Percentiles rank a stretch among this genome's conserved stretches.
These are phyloP conservation scores for Exophiala phaeomuriformis DNA, from an alignment of 2,329 filamentous ascomycete species.

Conservation along the genomic window DNA sequence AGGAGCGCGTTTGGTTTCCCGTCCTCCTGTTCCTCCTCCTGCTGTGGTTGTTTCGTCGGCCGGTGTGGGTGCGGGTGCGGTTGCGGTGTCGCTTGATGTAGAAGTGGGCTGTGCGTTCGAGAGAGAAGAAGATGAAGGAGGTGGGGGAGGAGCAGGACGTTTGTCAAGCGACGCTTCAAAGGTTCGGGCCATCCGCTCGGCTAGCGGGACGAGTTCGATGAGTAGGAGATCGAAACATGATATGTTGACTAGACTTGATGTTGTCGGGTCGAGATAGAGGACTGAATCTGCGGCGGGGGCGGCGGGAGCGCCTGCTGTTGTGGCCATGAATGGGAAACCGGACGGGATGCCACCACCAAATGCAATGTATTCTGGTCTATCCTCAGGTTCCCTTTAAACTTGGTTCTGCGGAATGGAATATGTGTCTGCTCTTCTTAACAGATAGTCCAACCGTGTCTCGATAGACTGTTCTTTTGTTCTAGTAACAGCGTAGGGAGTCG, in stretches of 20 bases:
- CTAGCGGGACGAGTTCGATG: slow-evolving; percentile 93
- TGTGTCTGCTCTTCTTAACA: too few species aligned
- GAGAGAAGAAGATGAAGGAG: background rate
- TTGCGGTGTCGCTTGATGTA: background rate
- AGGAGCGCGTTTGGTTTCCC: too few species aligned
- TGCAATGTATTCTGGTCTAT: too few species aligned
- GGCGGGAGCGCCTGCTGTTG: background rate
- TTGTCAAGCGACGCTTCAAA: slow-evolving; percentile 26
- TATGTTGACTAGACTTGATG: slow-evolving; percentile 61
- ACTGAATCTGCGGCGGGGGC: background rate
- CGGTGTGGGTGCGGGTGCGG: background rate
- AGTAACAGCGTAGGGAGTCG: too few species aligned
- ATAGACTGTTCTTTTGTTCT: background rate
- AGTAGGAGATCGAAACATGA: slow-evolving; percentile 90
- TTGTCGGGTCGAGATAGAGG: slow-evolving; percentile 5
- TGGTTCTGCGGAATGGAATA: too few species aligned
- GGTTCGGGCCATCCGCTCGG: slow-evolving; percentile 67
- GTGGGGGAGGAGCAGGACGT: background rate
- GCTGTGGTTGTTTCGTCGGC: too few species aligned
- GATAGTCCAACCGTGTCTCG: too few species aligned
- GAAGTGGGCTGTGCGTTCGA: background rate
- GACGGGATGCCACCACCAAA: background rate
- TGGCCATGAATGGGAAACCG: background rate
- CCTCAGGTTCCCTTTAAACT: too few species aligned
- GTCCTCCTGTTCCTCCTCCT: too few species aligned